phyloP scores from a whole-genome alignment of 306 rosid genomes.

The Betula pendula region DNA sequence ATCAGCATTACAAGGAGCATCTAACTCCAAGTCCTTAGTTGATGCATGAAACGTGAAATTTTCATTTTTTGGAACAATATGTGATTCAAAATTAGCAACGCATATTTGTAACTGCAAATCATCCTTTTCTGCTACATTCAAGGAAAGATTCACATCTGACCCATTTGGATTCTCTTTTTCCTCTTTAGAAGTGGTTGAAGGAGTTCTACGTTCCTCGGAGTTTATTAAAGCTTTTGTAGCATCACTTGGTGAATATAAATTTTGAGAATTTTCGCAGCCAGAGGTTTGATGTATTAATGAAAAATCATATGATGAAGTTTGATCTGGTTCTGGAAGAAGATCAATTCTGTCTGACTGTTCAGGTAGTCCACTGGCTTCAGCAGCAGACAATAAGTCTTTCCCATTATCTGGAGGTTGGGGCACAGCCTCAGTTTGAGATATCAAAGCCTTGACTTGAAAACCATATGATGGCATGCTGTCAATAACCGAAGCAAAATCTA shows the following conservation, averaged over 20 bases:
- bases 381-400: slow-evolving; percentile 19
- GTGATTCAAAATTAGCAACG: slow-evolving; percentile 22
- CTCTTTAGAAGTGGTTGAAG: slow-evolving; percentile 18
- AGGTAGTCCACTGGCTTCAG: slow-evolving; percentile 25
- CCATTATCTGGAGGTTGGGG: slow-evolving; percentile 29
- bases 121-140: slow-evolving; percentile 23
- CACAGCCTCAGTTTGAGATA: slow-evolving; percentile 36
- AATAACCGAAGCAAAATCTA: slow-evolving; percentile 55
- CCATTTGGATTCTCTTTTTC: slow-evolving; percentile 18
- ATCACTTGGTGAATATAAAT: slow-evolving; percentile 19
- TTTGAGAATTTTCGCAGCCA: slow-evolving; percentile 18
- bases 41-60: slow-evolving; percentile 19
- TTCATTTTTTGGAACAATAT: slow-evolving; percentile 26
- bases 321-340: slow-evolving; percentile 28
- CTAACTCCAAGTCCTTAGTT: slow-evolving; percentile 20
- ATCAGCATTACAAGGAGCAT: slow-evolving; percentile 23
- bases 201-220: slow-evolving; percentile 26
- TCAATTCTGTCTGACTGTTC: slow-evolving; percentile 32
- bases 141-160: slow-evolving; percentile 21
- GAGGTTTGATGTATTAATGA: slow-evolving; percentile 16
- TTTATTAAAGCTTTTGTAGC: slow-evolving; percentile 25
- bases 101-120: slow-evolving; percentile 28
- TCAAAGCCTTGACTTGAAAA: slow-evolving; percentile 59
- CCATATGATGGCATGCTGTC: slow-evolving; percentile 61
- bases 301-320: slow-evolving; percentile 30